phyloP scores from a whole-genome alignment of 2,329 filamentous ascomycete species.

The Pyrenochaeta sp. region DNA sequence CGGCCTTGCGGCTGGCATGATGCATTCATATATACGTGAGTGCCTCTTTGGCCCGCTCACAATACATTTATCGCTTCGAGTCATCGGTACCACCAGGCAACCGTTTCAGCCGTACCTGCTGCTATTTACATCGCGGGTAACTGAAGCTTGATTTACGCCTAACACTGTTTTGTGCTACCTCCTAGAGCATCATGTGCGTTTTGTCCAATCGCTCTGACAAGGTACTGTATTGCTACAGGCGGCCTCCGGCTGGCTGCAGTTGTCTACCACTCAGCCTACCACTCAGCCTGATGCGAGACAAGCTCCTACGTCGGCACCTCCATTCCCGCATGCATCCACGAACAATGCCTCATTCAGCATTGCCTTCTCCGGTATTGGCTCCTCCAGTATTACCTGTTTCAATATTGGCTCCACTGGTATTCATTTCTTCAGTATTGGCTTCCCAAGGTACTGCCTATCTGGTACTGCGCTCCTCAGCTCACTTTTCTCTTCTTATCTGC shows the following conservation, averaged over 20 bases:
- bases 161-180: background rate
- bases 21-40: slow-evolving; percentile 17
- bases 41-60: slow-evolving; percentile 11
- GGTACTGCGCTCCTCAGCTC: no score
- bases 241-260: background rate
- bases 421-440: no score
- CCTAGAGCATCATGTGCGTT: background rate
- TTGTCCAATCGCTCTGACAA: background rate
- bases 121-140: slow-evolving; percentile 14
- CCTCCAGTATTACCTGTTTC: no score
- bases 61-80: slow-evolving; percentile 10
- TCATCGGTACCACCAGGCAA: slow-evolving; percentile 28
- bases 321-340: no score
- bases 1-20: slow-evolving; percentile 1
- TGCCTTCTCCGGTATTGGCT: no score
- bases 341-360: no score
- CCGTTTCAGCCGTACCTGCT: slow-evolving; percentile 24
- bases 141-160: slow-evolving; percentile 35
- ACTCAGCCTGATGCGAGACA: no score
- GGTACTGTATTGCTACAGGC: background rate
- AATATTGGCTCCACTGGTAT: no score
- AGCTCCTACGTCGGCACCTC: no score
- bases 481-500: no score
- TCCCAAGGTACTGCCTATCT: no score
- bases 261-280: no score